Conservation (phyloP, 2,329 filamentous ascomycete species). For the Chaetomiaceae sp. region DNA sequence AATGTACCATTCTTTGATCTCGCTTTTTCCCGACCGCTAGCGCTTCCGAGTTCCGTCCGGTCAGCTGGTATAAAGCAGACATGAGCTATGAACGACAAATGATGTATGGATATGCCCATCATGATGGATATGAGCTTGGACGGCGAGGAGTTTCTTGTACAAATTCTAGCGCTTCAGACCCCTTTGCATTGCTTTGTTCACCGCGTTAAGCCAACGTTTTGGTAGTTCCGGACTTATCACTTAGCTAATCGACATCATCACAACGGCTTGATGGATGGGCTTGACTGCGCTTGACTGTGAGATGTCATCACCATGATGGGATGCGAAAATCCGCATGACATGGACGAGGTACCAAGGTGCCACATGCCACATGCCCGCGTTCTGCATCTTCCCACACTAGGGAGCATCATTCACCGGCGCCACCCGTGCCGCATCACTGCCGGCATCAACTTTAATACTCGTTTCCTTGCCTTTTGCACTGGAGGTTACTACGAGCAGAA, state of each 20-base stretch:
- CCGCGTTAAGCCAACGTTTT: not conserved
- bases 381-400: no score
- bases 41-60: not conserved
- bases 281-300: no score
- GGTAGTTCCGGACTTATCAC: not conserved
- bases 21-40: not conserved
- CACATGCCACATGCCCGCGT: no score
- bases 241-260: no score
- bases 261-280: no score
- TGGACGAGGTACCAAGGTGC: no score
- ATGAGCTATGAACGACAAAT: conserved; percentile 13
- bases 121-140: conserved; percentile 8
- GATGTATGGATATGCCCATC: conserved; percentile 13
- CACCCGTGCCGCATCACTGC: not conserved
- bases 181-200: not conserved
- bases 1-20: conserved; percentile 26
- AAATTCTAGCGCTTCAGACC: not conserved
- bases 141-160: conserved; percentile 2
- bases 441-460: not conserved
- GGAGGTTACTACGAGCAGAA: no score
- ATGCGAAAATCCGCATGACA: no score
- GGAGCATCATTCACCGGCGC: no score
- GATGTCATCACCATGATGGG: no score
- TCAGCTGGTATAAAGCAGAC: not conserved
- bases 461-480: not conserved